Conservation (phyloP, 176 grass and related monocot species). For the Rhynchospora pubera region DNA sequence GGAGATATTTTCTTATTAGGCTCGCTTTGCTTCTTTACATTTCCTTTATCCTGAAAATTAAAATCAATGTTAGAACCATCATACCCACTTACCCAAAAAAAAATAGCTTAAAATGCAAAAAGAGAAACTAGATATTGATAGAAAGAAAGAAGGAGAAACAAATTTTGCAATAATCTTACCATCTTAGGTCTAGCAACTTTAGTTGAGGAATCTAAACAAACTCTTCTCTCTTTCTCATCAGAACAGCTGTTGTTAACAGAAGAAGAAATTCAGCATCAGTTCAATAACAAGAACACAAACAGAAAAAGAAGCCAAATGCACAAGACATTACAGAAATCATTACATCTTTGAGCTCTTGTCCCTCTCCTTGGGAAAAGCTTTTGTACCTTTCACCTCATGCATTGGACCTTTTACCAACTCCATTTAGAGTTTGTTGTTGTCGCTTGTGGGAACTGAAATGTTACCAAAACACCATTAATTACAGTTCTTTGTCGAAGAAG, state of each 20-base stretch:
- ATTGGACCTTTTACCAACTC: slow-evolving; percentile 36
- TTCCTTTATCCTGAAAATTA: slow-evolving; percentile 49
- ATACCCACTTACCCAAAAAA: slow-evolving; percentile 17
- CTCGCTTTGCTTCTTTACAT: slow-evolving; percentile 27
- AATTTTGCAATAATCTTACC: slow-evolving; percentile 22
- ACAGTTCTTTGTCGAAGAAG: not conserved
- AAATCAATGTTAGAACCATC: slow-evolving; percentile 18
- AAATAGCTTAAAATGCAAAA: not conserved
- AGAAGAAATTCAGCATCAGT: slow-evolving; percentile 2
- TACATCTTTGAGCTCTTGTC: slow-evolving; percentile 63
- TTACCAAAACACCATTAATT: slow-evolving; percentile 14
- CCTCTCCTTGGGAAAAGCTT: slow-evolving; percentile 33
- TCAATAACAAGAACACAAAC: not conserved
- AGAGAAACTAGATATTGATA: not conserved
- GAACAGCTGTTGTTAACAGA: slow-evolving; percentile 50
- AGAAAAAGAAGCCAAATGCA: slow-evolving; percentile 4
- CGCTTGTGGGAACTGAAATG: slow-evolving; percentile 29
- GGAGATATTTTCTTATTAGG: slow-evolving; percentile 30
- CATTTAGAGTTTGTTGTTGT: slow-evolving; percentile 20
- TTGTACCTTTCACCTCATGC: slow-evolving; percentile 40
- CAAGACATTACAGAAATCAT: slow-evolving; percentile 7
- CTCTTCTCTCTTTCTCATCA: slow-evolving; percentile 33
- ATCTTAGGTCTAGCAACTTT: slow-evolving; percentile 34
- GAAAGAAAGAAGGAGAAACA: not conserved
- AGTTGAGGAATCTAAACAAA: slow-evolving; percentile 29